Conservation (phyloP, 306 rosid species). For the Vigna hirtella region DNA sequence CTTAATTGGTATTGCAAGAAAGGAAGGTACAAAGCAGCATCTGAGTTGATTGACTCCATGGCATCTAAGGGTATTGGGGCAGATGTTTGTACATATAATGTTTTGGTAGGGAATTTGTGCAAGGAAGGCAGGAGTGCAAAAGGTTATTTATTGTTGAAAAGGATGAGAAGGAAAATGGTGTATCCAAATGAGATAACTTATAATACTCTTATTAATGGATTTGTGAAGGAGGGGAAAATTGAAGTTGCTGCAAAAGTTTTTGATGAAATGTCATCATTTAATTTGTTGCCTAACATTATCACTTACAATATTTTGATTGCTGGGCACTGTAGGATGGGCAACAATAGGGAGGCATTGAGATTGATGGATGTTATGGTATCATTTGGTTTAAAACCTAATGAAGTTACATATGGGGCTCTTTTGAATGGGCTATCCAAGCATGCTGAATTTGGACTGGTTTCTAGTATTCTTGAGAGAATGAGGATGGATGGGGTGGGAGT, state of each 20-base stretch:
- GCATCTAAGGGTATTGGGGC: slow-evolving; percentile 72
- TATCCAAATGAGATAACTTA: slow-evolving; percentile 69
- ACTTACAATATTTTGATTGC: slow-evolving; percentile 69
- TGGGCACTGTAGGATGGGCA: slow-evolving; percentile 61
- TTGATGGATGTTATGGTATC: slow-evolving; percentile 68
- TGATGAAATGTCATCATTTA: slow-evolving; percentile 61
- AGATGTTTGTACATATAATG: slow-evolving; percentile 75
- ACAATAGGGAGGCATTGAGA: slow-evolving; percentile 62
- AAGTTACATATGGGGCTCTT: slow-evolving; percentile 66
- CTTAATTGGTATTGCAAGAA: slow-evolving; percentile 81
- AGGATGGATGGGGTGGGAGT: slow-evolving; percentile 53
- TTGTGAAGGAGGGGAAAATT: slow-evolving; percentile 80
- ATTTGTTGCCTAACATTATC: slow-evolving; percentile 60
- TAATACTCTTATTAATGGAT: slow-evolving; percentile 75
- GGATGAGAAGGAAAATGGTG: slow-evolving; percentile 72
- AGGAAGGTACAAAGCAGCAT: slow-evolving; percentile 66
- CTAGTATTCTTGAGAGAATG: slow-evolving; percentile 62
- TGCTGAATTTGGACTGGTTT: slow-evolving; percentile 59
- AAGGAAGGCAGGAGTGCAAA: slow-evolving; percentile 69
- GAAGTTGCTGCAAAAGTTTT: slow-evolving; percentile 70
- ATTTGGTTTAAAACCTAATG: slow-evolving; percentile 62
- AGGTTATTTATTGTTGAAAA: slow-evolving; percentile 71
- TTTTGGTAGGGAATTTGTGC: slow-evolving; percentile 73
- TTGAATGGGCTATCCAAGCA: slow-evolving; percentile 68
- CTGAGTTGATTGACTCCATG: slow-evolving; percentile 72